Evolutionary conservation across 2,329 filamentous ascomycete genomes (phyloP).

Genomic region (Fusarium incarnatum): DNA sequence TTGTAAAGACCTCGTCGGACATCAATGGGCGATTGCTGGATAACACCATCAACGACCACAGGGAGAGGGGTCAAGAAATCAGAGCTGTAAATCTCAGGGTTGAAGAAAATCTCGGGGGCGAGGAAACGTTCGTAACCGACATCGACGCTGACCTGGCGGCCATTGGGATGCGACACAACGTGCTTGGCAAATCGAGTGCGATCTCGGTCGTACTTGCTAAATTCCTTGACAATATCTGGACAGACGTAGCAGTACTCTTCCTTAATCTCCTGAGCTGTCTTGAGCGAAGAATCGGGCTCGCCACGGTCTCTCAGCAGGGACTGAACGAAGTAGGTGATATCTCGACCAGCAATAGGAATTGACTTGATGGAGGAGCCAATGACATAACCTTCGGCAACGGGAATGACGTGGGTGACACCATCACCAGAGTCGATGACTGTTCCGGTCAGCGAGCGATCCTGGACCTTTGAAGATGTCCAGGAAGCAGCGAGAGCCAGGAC

Average conservation of each 20-base stretch:
- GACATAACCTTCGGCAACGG: slow-evolving; percentile 97
- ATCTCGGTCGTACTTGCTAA: slow-evolving; percentile 92
- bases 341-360: slow-evolving; percentile 95
- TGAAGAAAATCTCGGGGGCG: slow-evolving; percentile 99
- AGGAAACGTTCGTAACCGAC: slow-evolving; percentile 98
- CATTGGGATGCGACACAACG: slow-evolving; percentile 85
- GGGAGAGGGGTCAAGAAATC: slow-evolving; percentile 97
- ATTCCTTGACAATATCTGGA: slow-evolving; percentile 99
- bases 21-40: slow-evolving; percentile 97
- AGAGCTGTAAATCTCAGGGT: slow-evolving; percentile 98
- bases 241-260: slow-evolving; percentile 99
- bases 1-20: slow-evolving; percentile 98
- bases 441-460: slow-evolving; percentile 93
- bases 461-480: slow-evolving; percentile 98
- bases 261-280: slow-evolving; percentile 98
- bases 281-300: slow-evolving; percentile 95
- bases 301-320: slow-evolving; percentile 94
- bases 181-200: slow-evolving; percentile 92
- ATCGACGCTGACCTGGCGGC: slow-evolving; percentile 85
- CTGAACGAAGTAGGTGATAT: slow-evolving; percentile 99
- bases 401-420: slow-evolving; percentile 98
- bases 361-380: slow-evolving; percentile 99
- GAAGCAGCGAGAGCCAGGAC: slow-evolving; percentile 96
- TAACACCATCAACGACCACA: slow-evolving; percentile 93
- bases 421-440: slow-evolving; percentile 99